Percentiles rank a stretch among this genome's conserved stretches.
Evolutionary conservation across 345 rosid species (phyloP).

Genomic region (Streptanthus diversifolius): DNA sequence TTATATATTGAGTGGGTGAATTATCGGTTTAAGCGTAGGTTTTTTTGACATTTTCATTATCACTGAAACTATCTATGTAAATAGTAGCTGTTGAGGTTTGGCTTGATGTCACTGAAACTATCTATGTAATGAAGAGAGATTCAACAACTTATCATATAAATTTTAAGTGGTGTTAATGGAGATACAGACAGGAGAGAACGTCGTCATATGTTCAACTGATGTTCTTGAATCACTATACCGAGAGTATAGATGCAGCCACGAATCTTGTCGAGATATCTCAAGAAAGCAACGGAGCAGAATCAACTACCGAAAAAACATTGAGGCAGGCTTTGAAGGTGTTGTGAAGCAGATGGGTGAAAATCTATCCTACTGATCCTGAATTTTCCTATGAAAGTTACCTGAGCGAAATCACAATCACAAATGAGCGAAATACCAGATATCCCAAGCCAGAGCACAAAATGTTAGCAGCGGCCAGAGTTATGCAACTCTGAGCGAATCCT

Average conservation of each 20-base stretch:
- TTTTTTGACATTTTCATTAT: constrained; percentile 43
- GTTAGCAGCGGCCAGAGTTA: constrained; percentile 34
- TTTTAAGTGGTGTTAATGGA: constrained; percentile 62
- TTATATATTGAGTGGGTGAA: constrained; percentile 57
- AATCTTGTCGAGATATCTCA: constrained; percentile 40
- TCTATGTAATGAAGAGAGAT: too few species aligned
- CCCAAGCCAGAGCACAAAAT: constrained; percentile 27
- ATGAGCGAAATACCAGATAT: constrained; percentile 29
- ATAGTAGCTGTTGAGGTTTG: constrained; percentile 61
- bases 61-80: constrained; percentile 50
- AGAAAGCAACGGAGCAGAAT: constrained; percentile 17
- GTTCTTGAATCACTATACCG: constrained; percentile 52
- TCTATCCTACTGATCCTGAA: constrained; percentile 47
- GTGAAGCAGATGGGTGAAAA: constrained; percentile 55
- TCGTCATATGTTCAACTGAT: constrained; percentile 41
- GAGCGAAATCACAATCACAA: constrained; percentile 32
- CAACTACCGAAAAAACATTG: constrained; percentile 43
- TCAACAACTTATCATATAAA: too few species aligned
- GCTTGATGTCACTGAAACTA: too few species aligned
- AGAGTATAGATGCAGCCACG: constrained; percentile 42
- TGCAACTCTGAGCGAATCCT: constrained; percentile 33
- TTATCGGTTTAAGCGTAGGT: constrained; percentile 47
- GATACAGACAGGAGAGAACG: constrained; percentile 44
- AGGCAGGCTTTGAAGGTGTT: constrained; percentile 42
- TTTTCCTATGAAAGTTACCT: constrained; percentile 39